Evolutionary conservation across 441 rosid genomes (phyloP), one percentile per base, ranked within the genome.

Genomic region (Gossypium davidsonii): DNA sequence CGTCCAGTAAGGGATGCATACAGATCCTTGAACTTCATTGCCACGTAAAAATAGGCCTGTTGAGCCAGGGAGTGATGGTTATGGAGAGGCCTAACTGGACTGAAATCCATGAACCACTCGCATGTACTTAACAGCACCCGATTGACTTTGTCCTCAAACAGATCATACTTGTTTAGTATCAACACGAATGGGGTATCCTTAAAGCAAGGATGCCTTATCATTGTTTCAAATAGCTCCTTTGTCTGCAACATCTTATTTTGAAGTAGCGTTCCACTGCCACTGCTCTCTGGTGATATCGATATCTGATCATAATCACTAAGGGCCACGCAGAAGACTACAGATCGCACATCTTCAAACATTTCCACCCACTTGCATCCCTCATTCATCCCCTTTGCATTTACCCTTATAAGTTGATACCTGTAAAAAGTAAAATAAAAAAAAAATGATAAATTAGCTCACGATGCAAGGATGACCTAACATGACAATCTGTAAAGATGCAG

Each of bases 311-410:
- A 96, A 81, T 96, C 97, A 53, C 89, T 82, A 60, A 96, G 89
- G 70, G 98, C 83, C 6, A 91, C 84, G 44, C 99, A 96, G 93
- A 96, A 93, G 58, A 93, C 80, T 4, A 93, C 90, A 4, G 82
- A 92, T 1, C 91, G 85, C 63, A 91, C 99, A 3, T 93, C 99
- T 90, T 96, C 99, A 20, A 93, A 93, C 98, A 96, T 96, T 76
- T 93, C 97, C 1, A 96, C 93, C 99, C 99, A 96, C 81, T 96
- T 96, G 87, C 98, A 96, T 21, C 98, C 97, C 73, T 93, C 97
- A 26, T 84, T 93, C 97, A 91, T 90, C 67, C 97, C 97, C 76
- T 88, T 93, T 0, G 97, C 97, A 52, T 91, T 93, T 51, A 96
- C 90, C 17, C 98, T 82, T 55, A 96, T 91, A 15, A 96, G 91